phyloP scores from a whole-genome alignment of 2,329 filamentous ascomycete species.

The Penicillium capsulatum region DNA sequence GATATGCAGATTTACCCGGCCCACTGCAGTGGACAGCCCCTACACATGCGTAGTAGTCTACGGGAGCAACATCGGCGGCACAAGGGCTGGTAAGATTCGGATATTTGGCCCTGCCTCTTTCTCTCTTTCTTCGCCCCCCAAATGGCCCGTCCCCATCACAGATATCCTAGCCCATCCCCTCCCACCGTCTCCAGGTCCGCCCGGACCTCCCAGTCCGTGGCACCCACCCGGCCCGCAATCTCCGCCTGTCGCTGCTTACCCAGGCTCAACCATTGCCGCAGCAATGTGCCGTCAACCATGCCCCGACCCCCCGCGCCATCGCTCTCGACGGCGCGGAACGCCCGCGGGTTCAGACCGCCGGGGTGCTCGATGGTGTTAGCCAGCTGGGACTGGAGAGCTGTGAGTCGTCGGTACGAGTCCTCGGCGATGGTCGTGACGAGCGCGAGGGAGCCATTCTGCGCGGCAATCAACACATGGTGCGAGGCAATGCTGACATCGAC shows the following conservation, averaged over 20 bases:
- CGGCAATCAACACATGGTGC: slow-evolving; percentile 64
- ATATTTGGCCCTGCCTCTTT: too few species aligned
- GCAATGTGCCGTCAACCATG: slow-evolving; percentile 72
- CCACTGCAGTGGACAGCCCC: too few species aligned
- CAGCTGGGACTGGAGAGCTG: slow-evolving; percentile 75
- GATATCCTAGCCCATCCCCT: slow-evolving; percentile 57
- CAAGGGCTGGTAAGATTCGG: too few species aligned
- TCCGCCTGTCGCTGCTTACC: slow-evolving; percentile 67
- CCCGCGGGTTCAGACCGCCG: slow-evolving; percentile 77
- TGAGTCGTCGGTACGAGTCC: slow-evolving; percentile 75
- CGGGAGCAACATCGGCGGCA: too few species aligned
- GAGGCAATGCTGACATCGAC: slow-evolving; percentile 32
- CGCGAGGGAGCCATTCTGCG: slow-evolving; percentile 69
- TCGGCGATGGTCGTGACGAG: slow-evolving; percentile 75
- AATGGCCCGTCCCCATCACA: slow-evolving; percentile 24
- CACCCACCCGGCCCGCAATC: slow-evolving; percentile 69
- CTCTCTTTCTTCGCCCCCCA: too few species aligned
- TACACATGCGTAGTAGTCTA: too few species aligned
- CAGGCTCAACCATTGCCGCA: slow-evolving; percentile 72
- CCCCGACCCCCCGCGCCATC: slow-evolving; percentile 53
- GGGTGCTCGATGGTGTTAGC: slow-evolving; percentile 69
- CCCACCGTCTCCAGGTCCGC: slow-evolving; percentile 64
- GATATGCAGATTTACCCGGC: too few species aligned
- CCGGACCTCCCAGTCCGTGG: slow-evolving; percentile 62
- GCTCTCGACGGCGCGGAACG: slow-evolving; percentile 60